Evolutionary conservation across 2,329 filamentous ascomycete species (phyloP), one percentile per base, ranked within the genome.

Genomic region (Fusarium globosum): DNA sequence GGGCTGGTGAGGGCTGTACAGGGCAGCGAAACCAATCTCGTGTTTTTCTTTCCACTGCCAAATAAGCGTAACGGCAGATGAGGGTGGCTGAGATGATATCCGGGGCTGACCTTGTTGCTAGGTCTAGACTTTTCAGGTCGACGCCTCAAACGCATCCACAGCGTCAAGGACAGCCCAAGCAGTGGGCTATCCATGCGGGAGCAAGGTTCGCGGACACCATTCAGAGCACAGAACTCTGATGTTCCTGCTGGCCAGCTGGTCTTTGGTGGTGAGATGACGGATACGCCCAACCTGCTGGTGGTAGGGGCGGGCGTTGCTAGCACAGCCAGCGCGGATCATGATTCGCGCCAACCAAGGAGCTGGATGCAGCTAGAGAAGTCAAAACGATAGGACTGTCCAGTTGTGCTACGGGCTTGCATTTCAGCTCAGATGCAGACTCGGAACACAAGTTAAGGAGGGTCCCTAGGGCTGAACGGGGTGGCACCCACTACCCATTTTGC

Each of bases 51-150:
- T 65, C 59, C 52, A 64, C 30, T 51, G 28, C 20, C n/a, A 65
- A 39, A 53, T 69, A 69, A 69, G 69, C 57, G 68, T 68, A 68
- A 70, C 69, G 71, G 75, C 57, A 78, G 75, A 78, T 76, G 71
- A 71, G 56, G 63, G 75, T 77, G 74, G 76, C 76, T 76, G 68
- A 75, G 73, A 65, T 64, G 73, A 69, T 66, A 76, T 76, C 76
- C 65, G 69, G 76, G 74, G 76, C 74, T 77, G 73, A 76, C 71
- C 68, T 56, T 72, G 68, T 49, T 56, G 53, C 61, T 23, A 58
- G 71, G 76, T 75, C 76, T 66, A 70, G 76, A 77, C 73, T 71
- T 53, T 48, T 59, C 61, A 65, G 28, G 61, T 49, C 55, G 33
- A 69, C 66, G 68, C 75, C 68, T 59, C 61, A 57, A 68, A 68